Base-by-base conservation (phyloP, 2,329 filamentous ascomycete species). In the Trichoderma sp. region DNA sequence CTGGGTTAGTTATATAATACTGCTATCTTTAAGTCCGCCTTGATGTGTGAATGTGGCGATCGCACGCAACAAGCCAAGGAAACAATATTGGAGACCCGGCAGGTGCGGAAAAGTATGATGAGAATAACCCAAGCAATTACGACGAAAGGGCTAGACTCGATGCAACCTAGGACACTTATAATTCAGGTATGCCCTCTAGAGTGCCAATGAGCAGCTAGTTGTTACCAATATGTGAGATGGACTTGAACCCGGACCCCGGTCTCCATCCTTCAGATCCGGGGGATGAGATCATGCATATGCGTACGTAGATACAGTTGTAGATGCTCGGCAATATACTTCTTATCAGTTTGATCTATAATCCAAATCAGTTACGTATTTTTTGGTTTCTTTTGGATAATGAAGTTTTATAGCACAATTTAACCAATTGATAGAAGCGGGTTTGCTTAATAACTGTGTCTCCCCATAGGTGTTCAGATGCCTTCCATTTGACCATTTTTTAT, bases 121-220 rank as follows among this genome's bases (percentile, higher is more conserved):
- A 67, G 64, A 67, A 60, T 25, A 67, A 61, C 39, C 64, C 64
- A 67, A 58, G 45, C 34, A n/a, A 67, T 67, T 56, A 67, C 64
- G 64, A 67, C 64, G 64, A 61, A 27, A 53, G 57, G 64, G 27
- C 64, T 67, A 67, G 45, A 35, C 64, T 67, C 45, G 45, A 67
- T 53, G 13, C 15, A 67, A 48, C 9, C 35, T 67, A 67, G 64
- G 19, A 37, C 7, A 7, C n/a, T 5, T 17, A 54, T 53, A 45
- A 61, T 42, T 25, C 12, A 54, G 22, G 32, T 32, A 60, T 56
- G 34, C 19, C 32, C 4, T 58, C 53, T 58, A 27, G 52, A 25
- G 52, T 50, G 32, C 39, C 37, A 58, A 66, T 50, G 48, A 53
- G 32, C 42, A 48, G 19, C 42, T 52, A 32, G 45, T n/a, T 9